Evolutionary conservation across 805 yeast genomes (phyloP).

Genomic region (Yarrowia sp.): DNA sequence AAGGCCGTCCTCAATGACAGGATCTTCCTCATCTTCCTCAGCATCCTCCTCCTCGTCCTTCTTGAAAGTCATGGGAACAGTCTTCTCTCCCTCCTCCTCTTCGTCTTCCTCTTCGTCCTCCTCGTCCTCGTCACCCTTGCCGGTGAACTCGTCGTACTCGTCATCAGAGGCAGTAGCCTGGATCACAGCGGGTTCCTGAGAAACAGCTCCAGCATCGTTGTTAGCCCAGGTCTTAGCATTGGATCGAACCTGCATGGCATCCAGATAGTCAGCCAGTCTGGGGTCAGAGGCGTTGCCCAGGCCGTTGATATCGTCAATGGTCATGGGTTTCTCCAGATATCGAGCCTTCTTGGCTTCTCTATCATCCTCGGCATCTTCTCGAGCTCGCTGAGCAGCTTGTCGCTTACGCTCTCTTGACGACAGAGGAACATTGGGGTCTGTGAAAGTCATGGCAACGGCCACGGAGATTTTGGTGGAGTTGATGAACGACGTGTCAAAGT

Average conservation of each 20-base stretch:
- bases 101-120: constrained; percentile 44
- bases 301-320: constrained; percentile 42
- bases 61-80: constrained; percentile 27
- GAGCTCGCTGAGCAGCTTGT: constrained; percentile 50
- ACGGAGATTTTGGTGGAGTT: constrained; percentile 85
- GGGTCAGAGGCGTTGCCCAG: constrained; percentile 44
- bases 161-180: constrained; percentile 54
- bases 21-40: constrained; percentile 37
- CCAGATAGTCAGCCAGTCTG: constrained; percentile 78
- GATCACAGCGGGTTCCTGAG: constrained; percentile 23
- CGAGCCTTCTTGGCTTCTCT: constrained; percentile 19
- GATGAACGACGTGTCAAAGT: constrained; percentile 77
- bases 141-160: constrained; percentile 51
- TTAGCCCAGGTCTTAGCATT: constrained; percentile 79
- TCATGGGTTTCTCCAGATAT: constrained; percentile 52
- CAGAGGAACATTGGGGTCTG: constrained; percentile 71
- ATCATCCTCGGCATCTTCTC: constrained; percentile 44
- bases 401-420: constrained; percentile 36
- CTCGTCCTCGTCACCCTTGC: constrained; percentile 47
- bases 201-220: constrained; percentile 48
- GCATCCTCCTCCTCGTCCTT: constrained; percentile 44
- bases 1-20: constrained; percentile 43
- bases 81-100: constrained; percentile 46
- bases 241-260: constrained; percentile 78
- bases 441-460: constrained; percentile 80